Conservation (phyloP, 2,329 filamentous ascomycete species). For the Colletotrichum scovillei region DNA sequence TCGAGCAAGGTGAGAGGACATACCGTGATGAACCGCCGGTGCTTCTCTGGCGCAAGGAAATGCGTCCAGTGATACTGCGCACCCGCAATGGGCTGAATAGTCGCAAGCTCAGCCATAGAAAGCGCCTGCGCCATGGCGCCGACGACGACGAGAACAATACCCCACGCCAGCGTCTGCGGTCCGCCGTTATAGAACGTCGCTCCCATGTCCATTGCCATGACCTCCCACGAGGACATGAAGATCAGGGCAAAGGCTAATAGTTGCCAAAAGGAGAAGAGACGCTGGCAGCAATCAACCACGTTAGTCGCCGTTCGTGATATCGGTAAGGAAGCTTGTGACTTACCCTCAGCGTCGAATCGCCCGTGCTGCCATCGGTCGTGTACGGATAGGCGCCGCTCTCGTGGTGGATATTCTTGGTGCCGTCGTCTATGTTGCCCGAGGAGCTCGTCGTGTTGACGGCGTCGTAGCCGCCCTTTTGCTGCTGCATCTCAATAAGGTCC, state of each 20-base stretch:
- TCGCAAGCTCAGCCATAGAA: slow-evolving; percentile 39
- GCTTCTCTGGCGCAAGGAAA: slow-evolving; percentile 29
- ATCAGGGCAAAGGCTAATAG: slow-evolving; percentile 28
- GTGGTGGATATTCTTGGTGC: neutral
- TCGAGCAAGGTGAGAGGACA: neutral
- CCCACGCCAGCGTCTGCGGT: slow-evolving; percentile 31
- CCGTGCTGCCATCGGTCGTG: slow-evolving; percentile 6
- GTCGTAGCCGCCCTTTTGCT: slow-evolving; percentile 14
- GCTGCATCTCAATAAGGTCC: slow-evolving; percentile 13
- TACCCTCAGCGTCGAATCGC: slow-evolving; percentile 14
- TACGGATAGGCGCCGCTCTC: neutral
- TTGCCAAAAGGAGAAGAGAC: slow-evolving; percentile 31
- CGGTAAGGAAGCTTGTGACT: neutral
- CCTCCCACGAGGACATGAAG: slow-evolving; percentile 34
- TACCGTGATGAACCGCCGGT: slow-evolving; percentile 31
- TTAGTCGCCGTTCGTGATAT: neutral
- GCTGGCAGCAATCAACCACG: neutral
- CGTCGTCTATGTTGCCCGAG: slow-evolving; percentile 13
- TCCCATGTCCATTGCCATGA: slow-evolving; percentile 35
- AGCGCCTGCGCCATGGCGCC: slow-evolving; percentile 31
- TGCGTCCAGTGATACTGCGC: slow-evolving; percentile 40
- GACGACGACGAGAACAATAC: slow-evolving; percentile 28
- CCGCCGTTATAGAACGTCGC: slow-evolving; percentile 31
- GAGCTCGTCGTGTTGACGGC: slow-evolving; percentile 26
- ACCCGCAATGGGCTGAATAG: slow-evolving; percentile 39